Conservation (phyloP, 345 rosid species). For the Adansonia digitata region DNA sequence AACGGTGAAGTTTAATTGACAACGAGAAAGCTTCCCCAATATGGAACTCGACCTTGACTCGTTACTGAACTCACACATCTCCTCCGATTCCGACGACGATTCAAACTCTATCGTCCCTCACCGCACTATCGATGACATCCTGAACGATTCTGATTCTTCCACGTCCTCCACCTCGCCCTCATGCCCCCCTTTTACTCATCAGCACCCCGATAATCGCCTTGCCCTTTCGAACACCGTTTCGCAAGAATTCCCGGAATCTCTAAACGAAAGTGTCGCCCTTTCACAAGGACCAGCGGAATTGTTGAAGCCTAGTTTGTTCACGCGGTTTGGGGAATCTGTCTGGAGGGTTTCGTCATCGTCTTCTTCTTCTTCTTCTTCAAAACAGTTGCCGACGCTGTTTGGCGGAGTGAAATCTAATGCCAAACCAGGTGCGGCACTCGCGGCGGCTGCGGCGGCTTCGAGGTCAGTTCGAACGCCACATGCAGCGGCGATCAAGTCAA, state of each 20-base stretch:
- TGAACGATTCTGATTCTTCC: slow-evolving; percentile 68
- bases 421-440: slow-evolving; percentile 95
- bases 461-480: slow-evolving; percentile 77
- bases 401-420: slow-evolving; percentile 72
- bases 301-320: slow-evolving; percentile 6
- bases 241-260: slow-evolving; percentile 25
- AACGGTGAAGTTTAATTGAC: not conserved
- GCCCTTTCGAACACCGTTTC: slow-evolving; percentile 18
- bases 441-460: slow-evolving; percentile 92
- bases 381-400: slow-evolving; percentile 69
- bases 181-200: slow-evolving; percentile 28
- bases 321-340: slow-evolving; percentile 22
- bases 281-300: slow-evolving; percentile 26
- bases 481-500: slow-evolving; percentile 86
- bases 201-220: not conserved
- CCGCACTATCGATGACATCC: slow-evolving; percentile 93
- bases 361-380: slow-evolving; percentile 14
- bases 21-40: not conserved
- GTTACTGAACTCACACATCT: slow-evolving; percentile 42
- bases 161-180: slow-evolving; percentile 46
- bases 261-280: slow-evolving; percentile 20
- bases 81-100: slow-evolving; percentile 55
- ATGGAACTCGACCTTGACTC: slow-evolving; percentile 75
- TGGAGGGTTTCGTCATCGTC: slow-evolving; percentile 33
- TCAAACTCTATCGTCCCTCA: slow-evolving; percentile 49